Evolutionary conservation across 352 stramenopile species (phyloP).

Genomic region (Phytophthora colocasiae): DNA sequence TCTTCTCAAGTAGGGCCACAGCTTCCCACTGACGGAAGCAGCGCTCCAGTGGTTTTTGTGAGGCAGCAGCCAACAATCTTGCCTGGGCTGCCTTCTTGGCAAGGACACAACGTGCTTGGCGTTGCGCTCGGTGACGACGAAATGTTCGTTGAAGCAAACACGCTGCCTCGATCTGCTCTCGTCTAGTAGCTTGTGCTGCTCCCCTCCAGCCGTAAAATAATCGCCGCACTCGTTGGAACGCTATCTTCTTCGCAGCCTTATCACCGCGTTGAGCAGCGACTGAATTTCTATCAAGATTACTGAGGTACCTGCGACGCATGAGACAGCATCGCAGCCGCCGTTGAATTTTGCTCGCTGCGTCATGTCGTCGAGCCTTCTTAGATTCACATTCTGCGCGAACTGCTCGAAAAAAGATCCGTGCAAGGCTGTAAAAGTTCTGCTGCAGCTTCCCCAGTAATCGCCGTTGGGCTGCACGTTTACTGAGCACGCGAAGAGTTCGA

Average conservation of each 20-base stretch:
- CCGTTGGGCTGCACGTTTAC: slow-evolving; percentile 46
- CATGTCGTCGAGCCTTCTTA: slow-evolving; percentile 43
- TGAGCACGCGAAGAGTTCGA: slow-evolving; percentile 34
- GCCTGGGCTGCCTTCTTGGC: slow-evolving; percentile 60
- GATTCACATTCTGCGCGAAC: slow-evolving; percentile 41
- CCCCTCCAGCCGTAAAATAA: slow-evolving; percentile 37
- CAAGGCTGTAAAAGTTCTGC: slow-evolving; percentile 49
- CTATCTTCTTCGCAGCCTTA: slow-evolving; percentile 40
- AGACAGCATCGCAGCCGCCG: slow-evolving; percentile 48
- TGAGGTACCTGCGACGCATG: slow-evolving; percentile 51
- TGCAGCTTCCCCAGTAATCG: slow-evolving; percentile 51
- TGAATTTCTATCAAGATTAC: slow-evolving; percentile 36
- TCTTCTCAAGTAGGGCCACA: slow-evolving; percentile 53
- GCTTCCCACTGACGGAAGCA: slow-evolving; percentile 71
- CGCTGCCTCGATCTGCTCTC: slow-evolving; percentile 35
- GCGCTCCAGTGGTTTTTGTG: slow-evolving; percentile 62
- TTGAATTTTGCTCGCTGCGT: slow-evolving; percentile 60
- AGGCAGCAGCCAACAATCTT: slow-evolving; percentile 49
- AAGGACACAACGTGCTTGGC: slow-evolving; percentile 47
- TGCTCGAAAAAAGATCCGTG: slow-evolving; percentile 55
- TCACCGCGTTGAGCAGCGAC: slow-evolving; percentile 29
- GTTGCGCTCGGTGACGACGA: slow-evolving; percentile 48
- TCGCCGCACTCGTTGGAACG: slow-evolving; percentile 25
- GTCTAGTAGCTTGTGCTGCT: slow-evolving; percentile 8
- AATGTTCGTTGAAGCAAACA: slow-evolving; percentile 62